Evolutionary conservation across 2,329 filamentous ascomycete species (phyloP).

Genomic region (Fusarium anthophilum): DNA sequence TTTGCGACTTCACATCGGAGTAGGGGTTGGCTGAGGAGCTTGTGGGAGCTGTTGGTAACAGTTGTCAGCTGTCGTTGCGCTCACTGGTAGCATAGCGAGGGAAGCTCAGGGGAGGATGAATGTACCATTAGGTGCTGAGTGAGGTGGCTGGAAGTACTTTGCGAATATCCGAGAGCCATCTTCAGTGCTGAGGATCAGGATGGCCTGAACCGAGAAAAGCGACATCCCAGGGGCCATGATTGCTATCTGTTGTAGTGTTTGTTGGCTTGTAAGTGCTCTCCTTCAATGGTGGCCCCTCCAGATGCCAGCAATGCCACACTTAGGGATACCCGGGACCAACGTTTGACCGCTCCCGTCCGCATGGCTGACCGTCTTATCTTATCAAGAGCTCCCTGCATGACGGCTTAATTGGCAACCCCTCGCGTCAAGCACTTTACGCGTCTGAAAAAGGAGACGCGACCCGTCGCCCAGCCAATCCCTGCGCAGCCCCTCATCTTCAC

Average conservation of each 20-base stretch:
- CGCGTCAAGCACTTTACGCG: constrained; percentile 56
- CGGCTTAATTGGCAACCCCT: constrained; percentile 1
- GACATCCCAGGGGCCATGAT: constrained; percentile 79
- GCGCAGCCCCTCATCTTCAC: constrained; percentile 38
- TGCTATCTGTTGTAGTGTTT: constrained; percentile 30
- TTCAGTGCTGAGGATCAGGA: constrained; percentile 83
- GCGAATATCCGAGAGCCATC: constrained; percentile 92
- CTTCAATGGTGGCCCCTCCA: constrained; percentile 44
- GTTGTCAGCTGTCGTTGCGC: constrained; percentile 44
- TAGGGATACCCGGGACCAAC: constrained; percentile 40
- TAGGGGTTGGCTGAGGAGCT: constrained; percentile 77
- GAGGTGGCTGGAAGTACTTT: constrained; percentile 85
- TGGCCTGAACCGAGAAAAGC: constrained; percentile 79
- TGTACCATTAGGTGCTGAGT: constrained; percentile 53
- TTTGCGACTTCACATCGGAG: constrained; percentile 90
- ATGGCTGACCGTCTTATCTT: not conserved
- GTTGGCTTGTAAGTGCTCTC: constrained; percentile 32
- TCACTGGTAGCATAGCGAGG: constrained; percentile 19
- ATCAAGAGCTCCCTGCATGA: not conserved
- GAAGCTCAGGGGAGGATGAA: constrained; percentile 30
- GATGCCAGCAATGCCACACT: constrained; percentile 42
- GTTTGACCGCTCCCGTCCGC: constrained; percentile 44
- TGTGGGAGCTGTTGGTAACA: constrained; percentile 45
- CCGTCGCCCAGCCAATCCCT: constrained; percentile 40
- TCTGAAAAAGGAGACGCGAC: constrained; percentile 39